Percentiles rank a stretch among this genome's conserved stretches.
phyloP scores from a whole-genome alignment of 345 rosid genomes.

The Crucihimalaya himalaica region DNA sequence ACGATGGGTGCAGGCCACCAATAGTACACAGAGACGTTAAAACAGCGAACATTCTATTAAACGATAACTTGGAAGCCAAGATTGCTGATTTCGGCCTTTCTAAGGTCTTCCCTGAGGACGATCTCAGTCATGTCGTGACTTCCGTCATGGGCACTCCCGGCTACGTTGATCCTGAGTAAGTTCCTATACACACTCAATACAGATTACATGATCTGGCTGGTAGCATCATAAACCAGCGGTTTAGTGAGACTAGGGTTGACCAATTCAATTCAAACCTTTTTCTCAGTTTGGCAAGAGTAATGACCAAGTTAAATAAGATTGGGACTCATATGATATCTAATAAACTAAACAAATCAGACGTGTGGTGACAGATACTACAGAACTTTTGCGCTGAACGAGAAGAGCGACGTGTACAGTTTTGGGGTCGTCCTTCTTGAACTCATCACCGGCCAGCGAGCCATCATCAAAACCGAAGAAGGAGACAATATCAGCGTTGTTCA shows the following conservation, averaged over 20 bases:
- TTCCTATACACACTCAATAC: not conserved
- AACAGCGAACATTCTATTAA: slow-evolving; percentile 31
- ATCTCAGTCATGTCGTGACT: slow-evolving; percentile 33
- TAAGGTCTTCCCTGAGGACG: slow-evolving; percentile 35
- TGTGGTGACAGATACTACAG: slow-evolving; percentile 33
- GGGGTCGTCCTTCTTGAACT: slow-evolving; percentile 53
- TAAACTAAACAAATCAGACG: not conserved
- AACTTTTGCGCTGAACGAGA: slow-evolving; percentile 39
- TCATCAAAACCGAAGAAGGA: slow-evolving; percentile 28
- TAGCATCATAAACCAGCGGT: not conserved
- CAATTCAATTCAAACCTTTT: not conserved
- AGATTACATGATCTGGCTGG: not conserved
- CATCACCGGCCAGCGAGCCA: slow-evolving; percentile 51
- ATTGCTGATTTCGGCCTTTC: slow-evolving; percentile 48
- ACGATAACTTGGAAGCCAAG: slow-evolving; percentile 44
- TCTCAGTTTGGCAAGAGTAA: not conserved
- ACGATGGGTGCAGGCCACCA: slow-evolving; percentile 33
- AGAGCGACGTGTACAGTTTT: slow-evolving; percentile 58
- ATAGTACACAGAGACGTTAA: slow-evolving; percentile 37
- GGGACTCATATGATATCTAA: not conserved
- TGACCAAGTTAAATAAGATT: not conserved
- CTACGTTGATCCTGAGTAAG: slow-evolving; percentile 36
- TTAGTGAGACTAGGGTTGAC: not conserved
- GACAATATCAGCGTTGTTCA: slow-evolving; percentile 37
- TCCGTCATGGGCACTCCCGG: slow-evolving; percentile 40